Percentiles rank a stretch among this genome's conserved stretches.
Evolutionary conservation across 1,139 yeast genomes (phyloP).

Genomic region (Saccharomyces hybrid): DNA sequence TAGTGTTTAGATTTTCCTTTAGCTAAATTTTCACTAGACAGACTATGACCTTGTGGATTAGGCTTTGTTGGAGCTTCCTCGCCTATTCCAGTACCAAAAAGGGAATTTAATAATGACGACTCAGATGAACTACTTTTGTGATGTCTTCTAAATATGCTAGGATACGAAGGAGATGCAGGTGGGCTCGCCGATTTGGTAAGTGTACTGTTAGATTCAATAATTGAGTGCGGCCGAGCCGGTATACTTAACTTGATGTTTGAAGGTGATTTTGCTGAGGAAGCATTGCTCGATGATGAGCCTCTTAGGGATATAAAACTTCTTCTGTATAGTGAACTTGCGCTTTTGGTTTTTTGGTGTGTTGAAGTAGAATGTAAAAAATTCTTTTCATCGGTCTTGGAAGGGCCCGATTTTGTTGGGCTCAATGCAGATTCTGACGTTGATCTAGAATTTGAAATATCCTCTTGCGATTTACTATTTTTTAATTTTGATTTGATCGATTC

Average conservation of each 20-base stretch:
- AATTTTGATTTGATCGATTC: constrained; percentile 19
- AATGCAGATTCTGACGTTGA: constrained; percentile 25
- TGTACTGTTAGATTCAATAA: constrained; percentile 36
- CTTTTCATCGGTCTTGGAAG: constrained; percentile 10
- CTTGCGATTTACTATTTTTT: constrained; percentile 9
- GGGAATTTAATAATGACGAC: constrained; percentile 36
- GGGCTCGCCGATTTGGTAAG: constrained; percentile 40
- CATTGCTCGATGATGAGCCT: constrained; percentile 17
- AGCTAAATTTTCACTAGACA: constrained; percentile 14
- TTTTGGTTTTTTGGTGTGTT: constrained; percentile 27
- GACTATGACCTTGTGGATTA: constrained; percentile 8
- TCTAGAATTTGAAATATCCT: constrained; percentile 12
- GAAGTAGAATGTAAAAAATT: constrained; percentile 5
- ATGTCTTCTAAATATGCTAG: constrained; percentile 53
- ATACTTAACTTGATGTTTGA: constrained; percentile 30
- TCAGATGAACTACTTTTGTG: constrained; percentile 53
- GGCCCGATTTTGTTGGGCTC: constrained; percentile 5
- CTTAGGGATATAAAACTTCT: constrained; percentile 31
- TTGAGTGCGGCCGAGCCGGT: constrained; percentile 47
- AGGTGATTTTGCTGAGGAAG: constrained; percentile 10
- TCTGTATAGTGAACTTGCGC: constrained; percentile 30
- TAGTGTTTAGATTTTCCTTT: constrained; percentile 6
- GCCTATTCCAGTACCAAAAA: constrained; percentile 23
- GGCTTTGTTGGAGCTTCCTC: constrained; percentile 6
- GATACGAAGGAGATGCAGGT: constrained; percentile 31